Evolutionary conservation across 371 early-diverging fungal genomes (phyloP).

Genomic region (Choanephora cucurbitarum): DNA sequence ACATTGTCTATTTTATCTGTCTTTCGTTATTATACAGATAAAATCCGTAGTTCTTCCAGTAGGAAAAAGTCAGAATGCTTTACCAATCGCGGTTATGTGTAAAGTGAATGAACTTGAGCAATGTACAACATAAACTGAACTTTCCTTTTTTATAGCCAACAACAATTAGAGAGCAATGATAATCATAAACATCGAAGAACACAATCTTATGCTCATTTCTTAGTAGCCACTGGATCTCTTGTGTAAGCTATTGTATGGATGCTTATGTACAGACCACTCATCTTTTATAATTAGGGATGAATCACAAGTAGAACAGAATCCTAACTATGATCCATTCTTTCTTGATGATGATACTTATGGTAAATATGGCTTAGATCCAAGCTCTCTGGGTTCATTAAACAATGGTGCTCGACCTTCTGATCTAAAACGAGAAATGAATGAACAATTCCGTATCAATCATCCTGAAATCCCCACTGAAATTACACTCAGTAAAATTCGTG

Average conservation of each 20-base stretch:
- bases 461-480: conserved; percentile 73
- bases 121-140: neutral
- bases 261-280: no score
- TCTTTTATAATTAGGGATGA: neutral
- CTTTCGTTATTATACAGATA: conserved; percentile 53
- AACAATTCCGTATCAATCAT: conserved; percentile 72
- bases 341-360: conserved; percentile 61
- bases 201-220: conserved; percentile 51
- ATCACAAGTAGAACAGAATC: conserved; percentile 4
- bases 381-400: conserved; percentile 25
- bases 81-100: conserved; percentile 48
- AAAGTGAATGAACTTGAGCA: conserved; percentile 16
- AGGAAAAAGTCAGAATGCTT: conserved; percentile 26
- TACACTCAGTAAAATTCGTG: conserved; percentile 80
- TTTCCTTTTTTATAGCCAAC: conserved; percentile 31
- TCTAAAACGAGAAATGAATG: conserved; percentile 70
- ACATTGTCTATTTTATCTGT: conserved; percentile 41
- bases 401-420: conserved; percentile 50
- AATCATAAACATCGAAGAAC: conserved; percentile 36
- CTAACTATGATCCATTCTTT: conserved; percentile 58
- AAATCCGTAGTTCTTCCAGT: conserved; percentile 41
- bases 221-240: conserved; percentile 39
- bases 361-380: conserved; percentile 28
- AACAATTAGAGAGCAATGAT: conserved; percentile 42
- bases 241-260: conserved; percentile 31